phyloP scores from a whole-genome alignment of 306 rosid genomes.

The Adenanthera pavonina region DNA sequence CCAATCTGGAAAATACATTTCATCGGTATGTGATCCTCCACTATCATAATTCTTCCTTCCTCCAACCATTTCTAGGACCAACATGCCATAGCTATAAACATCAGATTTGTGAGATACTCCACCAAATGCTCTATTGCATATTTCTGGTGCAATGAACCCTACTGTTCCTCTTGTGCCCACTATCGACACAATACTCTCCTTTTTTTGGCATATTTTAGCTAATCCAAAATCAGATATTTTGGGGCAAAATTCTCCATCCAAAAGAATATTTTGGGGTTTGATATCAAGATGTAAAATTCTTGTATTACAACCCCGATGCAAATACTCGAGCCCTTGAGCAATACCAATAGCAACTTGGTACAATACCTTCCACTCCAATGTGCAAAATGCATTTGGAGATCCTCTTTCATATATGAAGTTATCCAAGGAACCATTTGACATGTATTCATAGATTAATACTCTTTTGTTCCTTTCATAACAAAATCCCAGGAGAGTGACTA shows the following conservation, averaged over 20 bases:
- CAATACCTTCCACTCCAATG: conserved; percentile 32
- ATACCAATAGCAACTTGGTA: conserved; percentile 43
- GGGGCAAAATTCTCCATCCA: too few relatives aligned
- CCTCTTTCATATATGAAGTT: conserved; percentile 30
- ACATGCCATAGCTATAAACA: too few relatives aligned
- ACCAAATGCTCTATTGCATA: neutral
- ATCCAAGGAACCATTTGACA: conserved; percentile 57
- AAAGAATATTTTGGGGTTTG: too few relatives aligned
- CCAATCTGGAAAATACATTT: too few relatives aligned
- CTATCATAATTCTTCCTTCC: too few relatives aligned
- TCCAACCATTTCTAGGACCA: too few relatives aligned
- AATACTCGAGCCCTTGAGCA: conserved; percentile 54
- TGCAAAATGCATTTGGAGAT: neutral
- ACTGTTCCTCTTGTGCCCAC: neutral
- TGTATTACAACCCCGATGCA: conserved; percentile 34
- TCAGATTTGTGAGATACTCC: too few relatives aligned
- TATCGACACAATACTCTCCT: neutral
- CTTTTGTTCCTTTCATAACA: conserved; percentile 25
- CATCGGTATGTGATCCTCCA: too few relatives aligned
- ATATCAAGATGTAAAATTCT: neutral
- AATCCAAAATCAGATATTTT: too few relatives aligned
- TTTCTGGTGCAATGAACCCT: conserved; percentile 30
- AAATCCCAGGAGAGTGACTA: neutral
- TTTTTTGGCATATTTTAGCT: neutral
- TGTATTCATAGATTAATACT: conserved; percentile 30